phyloP scores from a whole-genome alignment of 805 yeast genomes.

The Cyberlindnera nakhonratchasimensis region DNA sequence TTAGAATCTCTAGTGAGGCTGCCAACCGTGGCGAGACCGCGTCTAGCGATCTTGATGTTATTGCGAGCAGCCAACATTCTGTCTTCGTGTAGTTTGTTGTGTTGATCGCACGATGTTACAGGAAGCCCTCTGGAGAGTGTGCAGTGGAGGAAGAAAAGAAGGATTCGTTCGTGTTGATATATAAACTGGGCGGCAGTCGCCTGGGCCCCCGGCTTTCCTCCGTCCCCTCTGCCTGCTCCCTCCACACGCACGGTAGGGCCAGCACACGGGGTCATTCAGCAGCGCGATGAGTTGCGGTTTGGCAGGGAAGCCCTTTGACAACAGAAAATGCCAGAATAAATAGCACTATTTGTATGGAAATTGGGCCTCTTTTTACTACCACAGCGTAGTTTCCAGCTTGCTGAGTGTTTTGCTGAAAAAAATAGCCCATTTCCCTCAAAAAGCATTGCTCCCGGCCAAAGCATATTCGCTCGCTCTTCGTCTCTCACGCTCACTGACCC shows the following conservation, averaged over 20 bases:
- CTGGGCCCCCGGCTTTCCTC: too few relatives aligned
- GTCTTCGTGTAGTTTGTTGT: not conserved
- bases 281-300: constrained; percentile 14
- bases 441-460: too few relatives aligned
- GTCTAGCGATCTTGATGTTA: constrained; percentile 23
- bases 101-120: not conserved
- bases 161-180: constrained; percentile 11
- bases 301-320: constrained; percentile 1
- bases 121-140: not conserved
- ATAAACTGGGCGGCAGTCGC: constrained; percentile 6
- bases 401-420: not conserved
- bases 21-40: constrained; percentile 41
- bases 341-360: not conserved
- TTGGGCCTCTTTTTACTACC: too few relatives aligned
- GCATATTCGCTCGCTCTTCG: too few relatives aligned
- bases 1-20: constrained; percentile 59
- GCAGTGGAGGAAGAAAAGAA: not conserved
- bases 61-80: constrained; percentile 24
- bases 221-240: too few relatives aligned
- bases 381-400: too few relatives aligned
- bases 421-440: too few relatives aligned
- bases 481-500: too few relatives aligned
- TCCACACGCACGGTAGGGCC: constrained; percentile 10
- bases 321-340: not conserved
- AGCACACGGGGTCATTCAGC: constrained; percentile 18